Base-by-base conservation (phyloP, 805 yeast species). In the Candida nitratophila region DNA sequence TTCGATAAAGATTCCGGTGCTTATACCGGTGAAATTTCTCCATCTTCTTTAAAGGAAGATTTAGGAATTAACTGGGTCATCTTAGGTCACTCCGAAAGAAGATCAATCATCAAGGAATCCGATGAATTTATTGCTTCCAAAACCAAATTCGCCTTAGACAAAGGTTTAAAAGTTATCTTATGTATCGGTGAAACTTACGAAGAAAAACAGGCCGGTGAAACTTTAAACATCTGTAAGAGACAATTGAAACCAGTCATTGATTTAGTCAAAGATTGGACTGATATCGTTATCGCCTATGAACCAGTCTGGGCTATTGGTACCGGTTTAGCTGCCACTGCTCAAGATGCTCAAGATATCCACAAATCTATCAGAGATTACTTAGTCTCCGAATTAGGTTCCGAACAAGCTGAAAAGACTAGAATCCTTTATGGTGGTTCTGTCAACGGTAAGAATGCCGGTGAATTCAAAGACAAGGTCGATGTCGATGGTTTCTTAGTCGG, bases 271-370 rank as follows among this genome's bases (percentile, higher is more conserved):
- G 97, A 90, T 81, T 91, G 98, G 98, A 60, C 84, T 52, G 77
- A 86, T 69, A 76, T 93, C 55, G 98, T 93, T 54, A 73, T 93
- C 68, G 99, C 99, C 62, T 93, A 93, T 75, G 99, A 93, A 76
- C 99, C 99, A 60, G 96, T 93, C 56, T 93, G 99, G 99, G 99
- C 99, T 60, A 93, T 93, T 60, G 99, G 99, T 69, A 90, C 98
- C 58, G 99, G 99, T 65, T 81, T 93, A 64, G 96, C 98, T 60
- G 98, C 99, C 50, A 93, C 99, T 58, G 89, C 99, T 56, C 86
- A 85, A 56, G 99, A 93, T 66, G 99, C 99, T 56, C 96, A 93
- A 76, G 88, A 83, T 55, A 87, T 93, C 62, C 99, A 93, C 76
- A 77, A 78, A 65, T 77, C 76, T 57, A 87, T 93, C 73, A 86